Evolutionary conservation across 1,284 basidiomycete genomes (phyloP).

Genomic region (Coniferiporia sulphurascens): DNA sequence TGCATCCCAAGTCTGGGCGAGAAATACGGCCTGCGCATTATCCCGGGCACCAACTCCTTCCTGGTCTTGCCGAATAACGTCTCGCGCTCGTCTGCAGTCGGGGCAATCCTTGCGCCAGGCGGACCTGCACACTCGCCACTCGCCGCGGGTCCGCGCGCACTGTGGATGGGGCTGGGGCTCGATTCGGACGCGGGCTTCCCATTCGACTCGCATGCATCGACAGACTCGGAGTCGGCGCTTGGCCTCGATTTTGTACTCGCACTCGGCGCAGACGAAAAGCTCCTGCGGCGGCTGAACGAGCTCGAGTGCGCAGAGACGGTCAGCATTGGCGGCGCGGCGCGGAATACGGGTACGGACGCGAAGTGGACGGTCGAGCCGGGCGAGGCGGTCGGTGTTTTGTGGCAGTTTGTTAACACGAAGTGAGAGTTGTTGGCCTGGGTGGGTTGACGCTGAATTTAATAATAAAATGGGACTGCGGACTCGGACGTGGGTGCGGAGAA

Average conservation of each 20-base stretch:
- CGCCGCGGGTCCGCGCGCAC: slow-evolving; percentile 20
- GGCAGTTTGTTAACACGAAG: slow-evolving; percentile 31
- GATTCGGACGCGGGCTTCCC: slow-evolving; percentile 31
- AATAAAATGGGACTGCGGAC: no score
- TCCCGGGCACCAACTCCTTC: slow-evolving; percentile 74
- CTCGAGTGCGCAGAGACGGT: slow-evolving; percentile 68
- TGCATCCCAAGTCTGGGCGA: slow-evolving; percentile 56
- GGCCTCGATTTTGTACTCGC: slow-evolving; percentile 63
- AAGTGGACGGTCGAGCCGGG: slow-evolving; percentile 58
- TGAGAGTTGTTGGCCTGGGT: not conserved
- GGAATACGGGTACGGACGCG: slow-evolving; percentile 62
- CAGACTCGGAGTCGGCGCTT: slow-evolving; percentile 32
- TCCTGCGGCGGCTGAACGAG: slow-evolving; percentile 68
- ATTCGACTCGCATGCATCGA: slow-evolving; percentile 36
- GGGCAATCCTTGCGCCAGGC: slow-evolving; percentile 64
- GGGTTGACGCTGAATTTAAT: no score
- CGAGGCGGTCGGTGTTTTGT: slow-evolving; percentile 36
- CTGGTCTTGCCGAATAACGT: slow-evolving; percentile 82
- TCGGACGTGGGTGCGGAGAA: no score
- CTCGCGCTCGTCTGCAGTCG: slow-evolving; percentile 76
- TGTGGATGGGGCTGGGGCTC: slow-evolving; percentile 20
- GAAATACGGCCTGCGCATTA: slow-evolving; percentile 74
- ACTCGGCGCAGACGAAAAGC: slow-evolving; percentile 68
- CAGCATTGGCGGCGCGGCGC: slow-evolving; percentile 42
- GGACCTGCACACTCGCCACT: slow-evolving; percentile 53